These are phyloP conservation scores for Bryopsis sp. DNA, from an alignment of 139 green algal species.

Conservation along the genomic window DNA sequence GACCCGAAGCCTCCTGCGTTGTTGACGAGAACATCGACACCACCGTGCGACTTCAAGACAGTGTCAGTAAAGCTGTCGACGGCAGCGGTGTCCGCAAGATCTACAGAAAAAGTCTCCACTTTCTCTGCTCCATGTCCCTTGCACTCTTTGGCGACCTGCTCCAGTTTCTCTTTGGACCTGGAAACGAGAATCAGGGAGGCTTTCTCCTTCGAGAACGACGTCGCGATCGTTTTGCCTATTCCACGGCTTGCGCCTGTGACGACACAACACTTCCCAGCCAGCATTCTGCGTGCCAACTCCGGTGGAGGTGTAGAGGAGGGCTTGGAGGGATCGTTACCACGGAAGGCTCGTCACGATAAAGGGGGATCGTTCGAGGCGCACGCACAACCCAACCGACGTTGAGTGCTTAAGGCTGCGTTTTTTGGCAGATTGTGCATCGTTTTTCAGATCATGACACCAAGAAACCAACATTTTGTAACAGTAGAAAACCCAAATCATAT, in stretches of 20 bases:
- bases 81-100: constrained; percentile 16
- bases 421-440: too few species aligned
- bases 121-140: constrained; percentile 17
- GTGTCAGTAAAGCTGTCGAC: constrained; percentile 25
- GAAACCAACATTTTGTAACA: too few species aligned
- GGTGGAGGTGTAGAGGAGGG: too few species aligned
- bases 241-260: constrained; percentile 30
- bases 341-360: too few species aligned
- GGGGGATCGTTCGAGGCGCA: too few species aligned
- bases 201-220: constrained; percentile 21
- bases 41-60: constrained; percentile 20
- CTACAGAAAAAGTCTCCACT: constrained; percentile 17
- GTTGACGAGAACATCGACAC: constrained; percentile 41
- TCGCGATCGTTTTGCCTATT: constrained; percentile 30
- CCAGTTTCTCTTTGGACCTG: constrained; percentile 15
- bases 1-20: constrained; percentile 25
- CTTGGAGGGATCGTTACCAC: too few species aligned
- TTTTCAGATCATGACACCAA: too few species aligned
- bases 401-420: too few species aligned
- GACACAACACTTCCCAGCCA: constrained; percentile 19
- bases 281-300: too few species aligned
- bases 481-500: too few species aligned
- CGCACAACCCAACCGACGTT: too few species aligned
- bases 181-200: constrained; percentile 21
- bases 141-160: constrained; percentile 19